phyloP scores from a whole-genome alignment of 2,329 filamentous ascomycete genomes.

The Fusarium beomiforme region DNA sequence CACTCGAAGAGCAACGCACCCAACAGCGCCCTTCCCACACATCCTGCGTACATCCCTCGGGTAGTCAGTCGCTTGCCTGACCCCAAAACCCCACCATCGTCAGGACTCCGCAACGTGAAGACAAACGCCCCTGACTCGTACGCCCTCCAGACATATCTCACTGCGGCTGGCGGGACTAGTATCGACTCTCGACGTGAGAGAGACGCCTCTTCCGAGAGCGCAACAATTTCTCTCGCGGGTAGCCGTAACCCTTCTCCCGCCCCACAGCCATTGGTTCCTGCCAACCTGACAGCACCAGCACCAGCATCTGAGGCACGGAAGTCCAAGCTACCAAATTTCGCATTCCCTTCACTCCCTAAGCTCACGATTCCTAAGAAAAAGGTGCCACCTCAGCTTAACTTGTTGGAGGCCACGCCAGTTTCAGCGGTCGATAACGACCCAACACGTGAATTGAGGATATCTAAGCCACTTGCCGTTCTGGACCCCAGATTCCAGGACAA shows the following conservation, averaged over 20 bases:
- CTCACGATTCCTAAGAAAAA: constrained; percentile 55
- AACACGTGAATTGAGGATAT: constrained; percentile 13
- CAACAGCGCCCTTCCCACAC: constrained; percentile 10
- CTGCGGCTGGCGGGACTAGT: constrained; percentile 35
- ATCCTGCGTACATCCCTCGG: constrained; percentile 27
- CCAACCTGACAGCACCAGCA: neutral
- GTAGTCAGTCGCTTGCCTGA: constrained; percentile 6
- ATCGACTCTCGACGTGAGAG: neutral
- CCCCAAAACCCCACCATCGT: neutral
- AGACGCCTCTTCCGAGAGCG: neutral
- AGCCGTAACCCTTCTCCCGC: constrained; percentile 22
- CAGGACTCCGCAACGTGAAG: neutral
- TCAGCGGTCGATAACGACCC: constrained; percentile 28
- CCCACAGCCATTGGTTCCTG: neutral
- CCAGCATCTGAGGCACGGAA: constrained; percentile 37
- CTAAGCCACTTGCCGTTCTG: constrained; percentile 24
- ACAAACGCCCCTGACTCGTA: constrained; percentile 47
- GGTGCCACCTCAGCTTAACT: constrained; percentile 50
- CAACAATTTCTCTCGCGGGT: neutral
- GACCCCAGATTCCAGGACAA: constrained; percentile 24
- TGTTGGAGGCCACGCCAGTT: constrained; percentile 44
- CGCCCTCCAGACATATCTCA: constrained; percentile 49
- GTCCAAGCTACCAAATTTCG: constrained; percentile 48
- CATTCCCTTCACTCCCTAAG: constrained; percentile 51
- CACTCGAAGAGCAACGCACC: constrained; percentile 15